Evolutionary conservation across 2,329 filamentous ascomycete genomes (phyloP), one percentile per base, ranked within the genome.

Genomic region (Diaporthe sp.): DNA sequence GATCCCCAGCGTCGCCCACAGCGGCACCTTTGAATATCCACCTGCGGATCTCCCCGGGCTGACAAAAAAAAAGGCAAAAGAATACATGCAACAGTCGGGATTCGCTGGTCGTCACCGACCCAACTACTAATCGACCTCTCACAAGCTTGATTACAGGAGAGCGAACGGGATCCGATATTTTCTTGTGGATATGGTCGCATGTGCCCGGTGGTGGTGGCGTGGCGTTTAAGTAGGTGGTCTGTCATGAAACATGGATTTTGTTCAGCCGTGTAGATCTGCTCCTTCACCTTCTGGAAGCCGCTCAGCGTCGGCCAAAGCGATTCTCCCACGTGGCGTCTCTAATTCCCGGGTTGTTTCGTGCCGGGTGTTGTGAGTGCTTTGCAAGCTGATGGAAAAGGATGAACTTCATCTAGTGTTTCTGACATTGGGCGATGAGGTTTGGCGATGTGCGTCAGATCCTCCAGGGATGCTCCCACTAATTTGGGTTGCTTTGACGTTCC

Each of bases 21-120:
- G 28, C 13, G 3, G 37, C n/a, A 42, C n/a, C 44, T 37, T 37
- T 22, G 4, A 31, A 10, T 3, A 39, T 25, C 20, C 28, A 51
- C 31, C 47, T 7, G 10, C 20, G 13, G 37, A 37, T 8, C 10
- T 20, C 17, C 12, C 2, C 20, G 4, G 10, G 28, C 44, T 44
- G n/a, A 39, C 10, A 31, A 31, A 68, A 79, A 79, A 47, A 63
- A 15, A 53, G 17, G 12, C 44, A 72, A 63, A 72, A 63, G 4
- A 53, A 49, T 20, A 72, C 71, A 63, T 72, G 57, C 71, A 72
- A 72, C 71, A 72, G 57, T 61, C 57, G 71, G 71, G 34, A 72
- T 72, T 72, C 71, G 71, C 61, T 65, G 42, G 61, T 65, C 61
- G 61, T 65, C 61, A 65, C 61, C 61, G 61, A 65, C 61, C 61